Conservation (phyloP, 1,139 yeast genomes). For the Hemisphaericaspora subhashii region DNA sequence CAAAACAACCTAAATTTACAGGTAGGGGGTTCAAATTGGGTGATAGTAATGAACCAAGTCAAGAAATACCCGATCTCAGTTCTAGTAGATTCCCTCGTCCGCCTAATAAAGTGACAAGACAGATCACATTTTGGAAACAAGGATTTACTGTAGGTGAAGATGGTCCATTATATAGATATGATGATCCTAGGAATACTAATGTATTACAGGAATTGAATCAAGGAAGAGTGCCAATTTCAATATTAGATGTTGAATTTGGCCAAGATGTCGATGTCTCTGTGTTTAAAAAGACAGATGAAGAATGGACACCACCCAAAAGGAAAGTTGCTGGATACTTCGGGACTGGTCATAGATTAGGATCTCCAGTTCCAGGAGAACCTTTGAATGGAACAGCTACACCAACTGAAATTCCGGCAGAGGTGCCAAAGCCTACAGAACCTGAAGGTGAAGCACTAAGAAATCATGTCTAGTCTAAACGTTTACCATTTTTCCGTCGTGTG, state of each 20-base stretch:
- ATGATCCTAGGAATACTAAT: conserved; percentile 81
- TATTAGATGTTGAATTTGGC: conserved; percentile 81
- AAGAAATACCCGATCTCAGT: conserved; percentile 26
- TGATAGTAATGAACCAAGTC: conserved; percentile 50
- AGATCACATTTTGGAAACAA: conserved; percentile 92
- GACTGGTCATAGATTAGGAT: conserved; percentile 84
- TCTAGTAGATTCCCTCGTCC: conserved; percentile 21
- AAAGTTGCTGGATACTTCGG: conserved; percentile 75
- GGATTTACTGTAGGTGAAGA: conserved; percentile 95
- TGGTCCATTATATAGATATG: conserved; percentile 81
- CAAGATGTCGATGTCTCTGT: conserved; percentile 96
- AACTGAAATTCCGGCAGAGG: conserved; percentile 13
- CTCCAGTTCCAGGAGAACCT: conserved; percentile 80
- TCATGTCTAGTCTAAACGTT: no score
- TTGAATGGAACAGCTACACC: conserved; percentile 10
- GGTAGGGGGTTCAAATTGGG: conserved; percentile 89
- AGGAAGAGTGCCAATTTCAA: conserved; percentile 90
- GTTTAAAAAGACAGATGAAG: conserved; percentile 77
- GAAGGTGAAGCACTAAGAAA: conserved; percentile 56
- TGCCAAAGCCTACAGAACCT: conserved; percentile 14
- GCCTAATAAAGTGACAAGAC: conserved; percentile 60
- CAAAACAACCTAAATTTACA: conserved; percentile 32
- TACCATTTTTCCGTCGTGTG: no score
- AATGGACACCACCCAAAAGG: conserved; percentile 71
- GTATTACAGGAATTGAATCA: conserved; percentile 78